These are phyloP conservation scores for Suillus ampliporus DNA, from an alignment of 768 basidiomycete genomes.

Conservation along the genomic window DNA sequence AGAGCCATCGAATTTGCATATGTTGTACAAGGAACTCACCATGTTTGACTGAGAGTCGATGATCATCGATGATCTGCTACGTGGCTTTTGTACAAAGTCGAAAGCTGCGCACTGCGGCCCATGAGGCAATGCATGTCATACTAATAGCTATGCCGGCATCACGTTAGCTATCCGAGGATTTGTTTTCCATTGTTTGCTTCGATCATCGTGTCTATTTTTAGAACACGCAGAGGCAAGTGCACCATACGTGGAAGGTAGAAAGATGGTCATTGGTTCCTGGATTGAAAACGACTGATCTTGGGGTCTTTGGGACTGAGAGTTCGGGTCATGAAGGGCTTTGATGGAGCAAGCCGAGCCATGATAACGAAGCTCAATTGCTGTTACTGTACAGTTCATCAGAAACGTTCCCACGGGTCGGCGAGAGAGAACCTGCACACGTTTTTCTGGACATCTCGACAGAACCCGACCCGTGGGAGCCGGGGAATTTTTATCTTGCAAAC, in stretches of 20 bases:
- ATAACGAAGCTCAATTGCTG: no score
- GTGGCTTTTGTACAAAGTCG: constrained; percentile 11
- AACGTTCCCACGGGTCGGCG: background rate
- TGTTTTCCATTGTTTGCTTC: constrained; percentile 17
- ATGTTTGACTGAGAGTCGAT: constrained; percentile 31
- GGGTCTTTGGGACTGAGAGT: no score
- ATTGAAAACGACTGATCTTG: no score
- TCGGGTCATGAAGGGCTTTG: no score
- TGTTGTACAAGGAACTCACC: constrained; percentile 21
- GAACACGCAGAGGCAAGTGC: background rate
- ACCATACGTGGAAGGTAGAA: no score
- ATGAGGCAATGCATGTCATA: background rate
- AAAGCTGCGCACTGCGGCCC: constrained; percentile 24
- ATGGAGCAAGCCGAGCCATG: no score
- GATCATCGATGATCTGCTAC: constrained; percentile 25
- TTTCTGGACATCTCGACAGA: no score
- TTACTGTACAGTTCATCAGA: constrained; percentile 6
- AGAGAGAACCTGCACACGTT: background rate
- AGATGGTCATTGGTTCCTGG: no score
- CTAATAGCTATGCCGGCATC: constrained; percentile 18
- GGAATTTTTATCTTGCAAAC: constrained; percentile 4
- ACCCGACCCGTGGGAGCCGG: constrained; percentile 10
- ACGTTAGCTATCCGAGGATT: constrained; percentile 14
- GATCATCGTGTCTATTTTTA: constrained; percentile 18
- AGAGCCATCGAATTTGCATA: background rate